Conservation (phyloP, 306 rosid genomes). For the Adenanthera pavonina region DNA sequence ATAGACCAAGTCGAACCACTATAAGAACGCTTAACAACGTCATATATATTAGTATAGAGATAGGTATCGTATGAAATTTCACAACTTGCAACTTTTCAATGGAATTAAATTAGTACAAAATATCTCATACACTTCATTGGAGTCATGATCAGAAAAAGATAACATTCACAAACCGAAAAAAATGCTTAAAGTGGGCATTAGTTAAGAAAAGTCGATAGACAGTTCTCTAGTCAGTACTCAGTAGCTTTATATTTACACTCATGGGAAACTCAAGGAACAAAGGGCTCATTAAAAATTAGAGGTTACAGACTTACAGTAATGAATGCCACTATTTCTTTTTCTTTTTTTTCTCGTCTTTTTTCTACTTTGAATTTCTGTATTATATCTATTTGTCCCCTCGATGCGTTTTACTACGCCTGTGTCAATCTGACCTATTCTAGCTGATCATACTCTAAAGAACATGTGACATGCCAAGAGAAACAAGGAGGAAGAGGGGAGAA, state of each 20-base stretch:
- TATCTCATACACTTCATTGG: background rate
- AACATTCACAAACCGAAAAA: conserved; percentile 33
- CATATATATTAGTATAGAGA: background rate
- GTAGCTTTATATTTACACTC: conserved; percentile 55
- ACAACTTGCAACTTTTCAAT: background rate
- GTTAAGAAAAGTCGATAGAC: conserved; percentile 7
- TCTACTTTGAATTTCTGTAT: conserved; percentile 39
- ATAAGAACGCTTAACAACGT: too few relatives aligned
- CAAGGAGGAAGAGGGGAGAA: background rate
- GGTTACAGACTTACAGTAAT: conserved; percentile 61
- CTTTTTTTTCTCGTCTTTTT: background rate
- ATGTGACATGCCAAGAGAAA: conserved; percentile 42
- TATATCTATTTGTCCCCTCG: conserved; percentile 47
- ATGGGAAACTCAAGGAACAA: conserved; percentile 38
- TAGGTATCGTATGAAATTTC: background rate
- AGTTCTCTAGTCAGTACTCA: conserved; percentile 28
- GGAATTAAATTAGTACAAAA: background rate
- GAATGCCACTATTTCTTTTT: conserved; percentile 50
- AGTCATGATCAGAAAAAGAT: background rate
- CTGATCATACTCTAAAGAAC: conserved; percentile 36
- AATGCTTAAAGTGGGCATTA: conserved; percentile 6
- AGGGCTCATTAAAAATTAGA: conserved; percentile 47
- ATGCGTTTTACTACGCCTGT: conserved; percentile 54
- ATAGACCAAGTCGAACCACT: background rate
- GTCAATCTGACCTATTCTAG: conserved; percentile 69